A percentile compares a stretch with the other conserved stretches of the same genome.
phyloP scores from a whole-genome alignment of 1,139 yeast genomes.

The Suhomyces wounanorum region DNA sequence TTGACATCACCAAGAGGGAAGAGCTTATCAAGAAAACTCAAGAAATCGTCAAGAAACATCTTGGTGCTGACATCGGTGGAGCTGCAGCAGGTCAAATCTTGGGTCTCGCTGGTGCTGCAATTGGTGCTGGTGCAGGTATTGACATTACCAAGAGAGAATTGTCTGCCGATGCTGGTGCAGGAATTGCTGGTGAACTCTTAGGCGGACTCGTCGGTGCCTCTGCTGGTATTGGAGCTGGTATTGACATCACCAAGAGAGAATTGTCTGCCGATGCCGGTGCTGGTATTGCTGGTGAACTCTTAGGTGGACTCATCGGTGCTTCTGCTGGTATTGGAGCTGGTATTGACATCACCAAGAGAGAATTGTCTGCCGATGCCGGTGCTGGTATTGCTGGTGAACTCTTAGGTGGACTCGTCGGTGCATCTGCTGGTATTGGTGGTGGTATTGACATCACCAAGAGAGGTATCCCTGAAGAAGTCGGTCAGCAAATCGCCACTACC shows the following conservation, averaged over 20 bases:
- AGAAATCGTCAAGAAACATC: slow-evolving; percentile 9
- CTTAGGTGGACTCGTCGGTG: slow-evolving; percentile 4
- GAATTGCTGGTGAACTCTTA: background rate
- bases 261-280: slow-evolving; percentile 14
- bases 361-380: slow-evolving; percentile 9
- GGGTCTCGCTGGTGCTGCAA: slow-evolving; percentile 4
- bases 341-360: slow-evolving; percentile 12
- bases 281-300: slow-evolving; percentile 13
- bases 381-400: slow-evolving; percentile 5
- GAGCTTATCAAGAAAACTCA: slow-evolving; percentile 12
- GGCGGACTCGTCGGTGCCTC: slow-evolving; percentile 3
- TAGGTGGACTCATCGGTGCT: slow-evolving; percentile 10
- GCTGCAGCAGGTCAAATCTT: too few species aligned
- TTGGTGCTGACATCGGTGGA: slow-evolving; percentile 11
- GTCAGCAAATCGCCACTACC: background rate
- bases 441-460: slow-evolving; percentile 11
- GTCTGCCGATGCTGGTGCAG: slow-evolving; percentile 11
- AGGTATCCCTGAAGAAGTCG: background rate
- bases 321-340: slow-evolving; percentile 18
- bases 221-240: slow-evolving; percentile 11
- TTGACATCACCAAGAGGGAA: slow-evolving; percentile 24
- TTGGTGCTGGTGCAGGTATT: slow-evolving; percentile 6
- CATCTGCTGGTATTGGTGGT: slow-evolving; percentile 16
- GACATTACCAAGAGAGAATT: slow-evolving; percentile 11
- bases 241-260: slow-evolving; percentile 15